Evolutionary conservation across 805 yeast species (phyloP), one percentile per base, ranked within the genome.

Genomic region (Hagleromyces aurorensis): DNA sequence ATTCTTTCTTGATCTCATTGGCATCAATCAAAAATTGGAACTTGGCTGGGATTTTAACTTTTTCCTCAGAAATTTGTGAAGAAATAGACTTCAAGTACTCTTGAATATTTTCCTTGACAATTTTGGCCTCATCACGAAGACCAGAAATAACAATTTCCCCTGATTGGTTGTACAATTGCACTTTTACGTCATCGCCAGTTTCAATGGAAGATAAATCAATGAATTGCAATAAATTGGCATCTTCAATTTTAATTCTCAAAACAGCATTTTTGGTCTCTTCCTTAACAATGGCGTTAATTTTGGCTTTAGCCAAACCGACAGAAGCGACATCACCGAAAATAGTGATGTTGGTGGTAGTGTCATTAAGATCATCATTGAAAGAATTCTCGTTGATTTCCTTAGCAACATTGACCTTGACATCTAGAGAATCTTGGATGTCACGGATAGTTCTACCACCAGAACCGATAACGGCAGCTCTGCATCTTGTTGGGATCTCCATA

Each of bases 321-420:
- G 95, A 86, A 52, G 82, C 93, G 37, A 72, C 69, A 50, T 86
- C 94, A 60, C 96, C 97, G 37, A 73, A 79, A 33, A 87, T 63
- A 16, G 74, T 60, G 32, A 87, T 78, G 19, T 65, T 62, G 18
- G 80, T 66, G n/a, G 70, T 53, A 27, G 65, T 72, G 20, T 78
- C 78, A 46, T 71, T 72, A 29, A 73, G 55, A 40, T 77, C 84
- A 18, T 70, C 77, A 33, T 65, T 72, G 20, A 52, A 65, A 21
- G 66, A 59, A 24, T 55, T 57, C 16, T 57, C 56, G 16, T 51
- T 51, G 11, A 41, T 42, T 17, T 47, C 52, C 36, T 46, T 48
- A n/a, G 51, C 48, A 30, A 55, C 62, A 29, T 75, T 79, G 46
- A 87, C 76, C 46, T 82, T 82, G 43, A 87, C 73, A 43, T 68